Evolutionary conservation across 2,329 filamentous ascomycete species (phyloP).

Genomic region (Gaeumannomyces sp.): DNA sequence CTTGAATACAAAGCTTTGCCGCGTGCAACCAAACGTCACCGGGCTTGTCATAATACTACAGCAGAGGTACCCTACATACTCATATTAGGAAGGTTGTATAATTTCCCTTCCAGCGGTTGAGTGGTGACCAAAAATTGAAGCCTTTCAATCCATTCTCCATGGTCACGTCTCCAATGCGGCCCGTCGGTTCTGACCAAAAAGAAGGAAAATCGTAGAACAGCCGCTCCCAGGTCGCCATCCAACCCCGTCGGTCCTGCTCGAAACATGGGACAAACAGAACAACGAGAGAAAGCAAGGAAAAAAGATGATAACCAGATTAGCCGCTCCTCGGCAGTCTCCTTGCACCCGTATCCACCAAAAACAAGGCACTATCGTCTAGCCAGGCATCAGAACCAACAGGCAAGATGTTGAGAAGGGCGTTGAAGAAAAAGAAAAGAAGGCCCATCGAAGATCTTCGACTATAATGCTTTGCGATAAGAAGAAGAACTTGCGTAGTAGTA

Average conservation of each 20-base stretch:
- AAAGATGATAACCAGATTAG: not conserved
- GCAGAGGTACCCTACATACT: no score
- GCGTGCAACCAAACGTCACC: not conserved
- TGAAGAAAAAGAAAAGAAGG: not conserved
- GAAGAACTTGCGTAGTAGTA: not conserved
- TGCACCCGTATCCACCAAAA: not conserved
- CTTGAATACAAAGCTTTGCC: not conserved
- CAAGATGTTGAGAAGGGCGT: not conserved
- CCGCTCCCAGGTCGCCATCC: not conserved
- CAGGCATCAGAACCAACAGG: not conserved
- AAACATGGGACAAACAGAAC: slow-evolving; percentile 4
- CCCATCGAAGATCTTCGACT: not conserved
- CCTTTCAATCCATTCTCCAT: not conserved
- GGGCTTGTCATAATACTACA: no score
- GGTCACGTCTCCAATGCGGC: slow-evolving; percentile 4
- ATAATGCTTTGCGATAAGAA: not conserved
- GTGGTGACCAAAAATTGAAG: not conserved
- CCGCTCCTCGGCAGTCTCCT: no score
- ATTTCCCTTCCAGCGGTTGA: not conserved
- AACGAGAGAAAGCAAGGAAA: not conserved
- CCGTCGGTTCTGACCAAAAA: not conserved
- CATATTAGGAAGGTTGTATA: not conserved
- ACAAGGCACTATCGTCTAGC: not conserved
- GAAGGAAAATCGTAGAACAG: not conserved
- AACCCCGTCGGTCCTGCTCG: not conserved